Evolutionary conservation across 768 basidiomycete genomes (phyloP).

Genomic region (Naganishia friedmannii): DNA sequence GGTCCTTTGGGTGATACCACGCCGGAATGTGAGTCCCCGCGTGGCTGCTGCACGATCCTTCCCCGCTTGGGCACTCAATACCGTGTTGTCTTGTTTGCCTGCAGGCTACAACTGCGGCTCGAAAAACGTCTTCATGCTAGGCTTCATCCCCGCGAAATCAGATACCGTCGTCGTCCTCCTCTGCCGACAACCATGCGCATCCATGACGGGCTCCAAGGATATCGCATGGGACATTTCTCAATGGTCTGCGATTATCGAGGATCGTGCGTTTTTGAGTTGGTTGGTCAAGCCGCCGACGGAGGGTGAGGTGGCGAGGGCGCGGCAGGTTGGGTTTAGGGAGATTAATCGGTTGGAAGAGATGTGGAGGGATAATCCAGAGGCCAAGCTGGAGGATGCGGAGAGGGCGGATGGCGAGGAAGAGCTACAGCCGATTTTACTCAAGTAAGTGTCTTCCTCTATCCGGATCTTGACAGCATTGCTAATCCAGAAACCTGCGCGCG

Average conservation of each 20-base stretch:
- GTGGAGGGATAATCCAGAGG: constrained; percentile 93
- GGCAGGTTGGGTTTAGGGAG: constrained; percentile 94
- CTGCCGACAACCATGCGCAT: constrained; percentile 96
- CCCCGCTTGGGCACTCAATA: no score
- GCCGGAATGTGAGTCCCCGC: constrained; percentile 69
- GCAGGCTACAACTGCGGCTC: constrained; percentile 87
- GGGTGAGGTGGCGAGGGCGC: constrained; percentile 89
- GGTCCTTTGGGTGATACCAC: constrained; percentile 94
- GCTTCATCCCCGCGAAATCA: constrained; percentile 98
- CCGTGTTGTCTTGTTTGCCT: no score
- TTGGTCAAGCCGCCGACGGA: constrained; percentile 95
- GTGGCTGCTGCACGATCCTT: no score
- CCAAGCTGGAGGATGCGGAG: constrained; percentile 92
- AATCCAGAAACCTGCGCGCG: not conserved
- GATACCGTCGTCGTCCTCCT: constrained; percentile 97
- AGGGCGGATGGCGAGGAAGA: constrained; percentile 98
- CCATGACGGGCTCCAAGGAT: constrained; percentile 80
- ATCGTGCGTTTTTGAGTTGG: constrained; percentile 98
- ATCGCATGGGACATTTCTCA: constrained; percentile 97
- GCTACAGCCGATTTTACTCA: constrained; percentile 81
- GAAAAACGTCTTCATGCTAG: constrained; percentile 99
- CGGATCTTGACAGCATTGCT: not conserved
- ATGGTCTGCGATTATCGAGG: constrained; percentile 98
- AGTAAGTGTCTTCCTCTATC: constrained; percentile 44
- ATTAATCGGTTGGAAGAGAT: constrained; percentile 96